These are phyloP conservation scores for Bombardia bombarda DNA, from an alignment of 495 filamentous ascomycete species.

Conservation along the genomic window DNA sequence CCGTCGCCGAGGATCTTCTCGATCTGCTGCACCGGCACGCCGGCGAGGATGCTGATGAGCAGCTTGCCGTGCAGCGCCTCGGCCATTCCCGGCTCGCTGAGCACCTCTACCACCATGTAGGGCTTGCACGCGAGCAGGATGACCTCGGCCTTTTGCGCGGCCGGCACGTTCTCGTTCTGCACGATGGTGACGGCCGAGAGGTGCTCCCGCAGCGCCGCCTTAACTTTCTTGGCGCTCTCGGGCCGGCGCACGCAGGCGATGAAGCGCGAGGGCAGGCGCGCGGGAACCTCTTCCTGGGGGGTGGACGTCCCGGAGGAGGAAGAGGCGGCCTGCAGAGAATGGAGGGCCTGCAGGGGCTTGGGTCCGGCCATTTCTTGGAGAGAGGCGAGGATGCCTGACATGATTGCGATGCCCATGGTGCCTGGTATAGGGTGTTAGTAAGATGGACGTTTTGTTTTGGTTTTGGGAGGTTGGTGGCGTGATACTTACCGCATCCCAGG, in stretches of 20 bases:
- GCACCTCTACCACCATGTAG: constrained; percentile 57
- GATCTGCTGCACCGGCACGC: constrained; percentile 62
- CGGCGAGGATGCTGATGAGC: constrained; percentile 76
- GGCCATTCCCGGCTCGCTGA: constrained; percentile 55
- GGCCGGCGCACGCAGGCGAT: constrained; percentile 65
- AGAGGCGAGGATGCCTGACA: constrained; percentile 69
- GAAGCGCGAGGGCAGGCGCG: constrained; percentile 59
- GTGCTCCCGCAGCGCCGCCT: constrained; percentile 47
- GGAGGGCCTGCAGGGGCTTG: constrained; percentile 4
- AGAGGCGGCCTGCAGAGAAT: constrained; percentile 16
- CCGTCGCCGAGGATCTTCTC: constrained; percentile 42
- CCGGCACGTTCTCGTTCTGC: constrained; percentile 50
- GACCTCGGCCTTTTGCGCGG: constrained; percentile 51
- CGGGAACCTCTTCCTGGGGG: constrained; percentile 40
- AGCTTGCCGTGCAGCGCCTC: constrained; percentile 70
- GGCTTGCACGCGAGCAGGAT: constrained; percentile 75
- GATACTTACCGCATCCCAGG: constrained; percentile 59
- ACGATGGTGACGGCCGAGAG: constrained; percentile 34
- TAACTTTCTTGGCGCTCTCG: constrained; percentile 55
- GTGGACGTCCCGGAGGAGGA: constrained; percentile 41
- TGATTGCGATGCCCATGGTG: constrained; percentile 78
- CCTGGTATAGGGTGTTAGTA: constrained; percentile 34
- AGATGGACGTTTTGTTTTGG: neutral
- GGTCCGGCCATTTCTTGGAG: constrained; percentile 39
- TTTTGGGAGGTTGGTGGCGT: neutral